Evolutionary conservation across 106 monocot species (phyloP), one percentile per base, ranked within the genome.

Genomic region (Iris macrosiphon): DNA sequence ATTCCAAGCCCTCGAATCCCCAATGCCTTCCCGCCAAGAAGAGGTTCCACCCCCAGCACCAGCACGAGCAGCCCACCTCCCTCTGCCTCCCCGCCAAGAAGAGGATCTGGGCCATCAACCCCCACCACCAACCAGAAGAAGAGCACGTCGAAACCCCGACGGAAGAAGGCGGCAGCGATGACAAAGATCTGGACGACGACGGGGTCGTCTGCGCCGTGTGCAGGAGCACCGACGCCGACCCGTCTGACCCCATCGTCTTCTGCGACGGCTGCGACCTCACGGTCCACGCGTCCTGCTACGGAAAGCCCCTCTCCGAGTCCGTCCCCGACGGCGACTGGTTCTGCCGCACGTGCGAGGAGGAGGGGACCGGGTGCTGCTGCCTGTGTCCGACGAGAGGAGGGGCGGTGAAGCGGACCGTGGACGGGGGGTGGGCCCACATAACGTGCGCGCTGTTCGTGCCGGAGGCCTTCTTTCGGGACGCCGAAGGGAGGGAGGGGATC

Each of bases 221-320:
- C 69, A 13, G 55, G 51, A 76, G 89, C 81, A 89, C 95, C 1
- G 95, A 95, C 68, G 95, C 73, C 17, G 67, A 95, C 2, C 76
- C 82, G 0, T 6, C 40, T 14, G 82, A 95, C 55, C 89, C 95
- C 11, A 95, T 95, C 62, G 95, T 95, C 4, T 80, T 95, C 67
- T 95, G 95, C 69, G 89, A 95, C 40, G 95, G 95, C 34, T 95
- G 95, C 57, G 95, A 85, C 12, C 69, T 95, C 15, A 89, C 69
- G 76, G 95, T 89, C 27, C 95, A 95, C 58, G 75, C 76, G 31
- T 62, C 72, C 28, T 95, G 95, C 76, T 95, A 95, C 61, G 95
- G 95, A 11, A 79, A 71, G 60, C 95, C 95, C 15, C 74, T 95
- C 7, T 22, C 40, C 38, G 27, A 58, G 2, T 64, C 65, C 27